Conservation (phyloP, 208 protist genomes). For the Angomonas ambiguus region DNA sequence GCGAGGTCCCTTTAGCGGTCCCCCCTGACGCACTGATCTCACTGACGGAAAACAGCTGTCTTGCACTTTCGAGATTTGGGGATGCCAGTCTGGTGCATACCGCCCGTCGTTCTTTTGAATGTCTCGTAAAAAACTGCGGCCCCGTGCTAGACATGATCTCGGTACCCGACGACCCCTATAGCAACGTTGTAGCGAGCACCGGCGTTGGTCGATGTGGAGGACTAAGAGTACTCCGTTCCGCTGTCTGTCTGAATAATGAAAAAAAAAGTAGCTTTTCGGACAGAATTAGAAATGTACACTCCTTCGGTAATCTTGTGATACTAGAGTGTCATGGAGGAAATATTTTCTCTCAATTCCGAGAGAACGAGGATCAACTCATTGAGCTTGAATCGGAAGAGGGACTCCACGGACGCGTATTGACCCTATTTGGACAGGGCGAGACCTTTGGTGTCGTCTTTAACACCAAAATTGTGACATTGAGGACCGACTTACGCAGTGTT, state of each 20-base stretch:
- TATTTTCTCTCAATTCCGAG: neutral
- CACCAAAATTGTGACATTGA: neutral
- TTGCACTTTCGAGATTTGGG: conserved; percentile 56
- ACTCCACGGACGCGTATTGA: neutral
- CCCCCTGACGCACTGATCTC: neutral
- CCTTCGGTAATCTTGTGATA: conserved; percentile 18
- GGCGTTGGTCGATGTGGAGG: conserved; percentile 57
- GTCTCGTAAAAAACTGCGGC: conserved; percentile 59
- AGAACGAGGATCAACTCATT: neutral
- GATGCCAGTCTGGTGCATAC: conserved; percentile 46
- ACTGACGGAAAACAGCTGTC: conserved; percentile 17
- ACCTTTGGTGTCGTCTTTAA: neutral
- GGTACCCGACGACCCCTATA: conserved; percentile 29
- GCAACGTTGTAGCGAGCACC: conserved; percentile 64
- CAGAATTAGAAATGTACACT: conserved; percentile 14
- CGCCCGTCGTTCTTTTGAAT: conserved; percentile 22
- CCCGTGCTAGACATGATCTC: conserved; percentile 69
- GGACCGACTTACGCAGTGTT: no score
- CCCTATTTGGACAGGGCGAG: neutral
- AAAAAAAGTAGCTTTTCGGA: conserved; percentile 12
- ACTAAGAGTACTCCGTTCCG: conserved; percentile 61
- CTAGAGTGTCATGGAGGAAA: neutral
- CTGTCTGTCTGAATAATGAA: conserved; percentile 38
- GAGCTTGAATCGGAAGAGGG: neutral
- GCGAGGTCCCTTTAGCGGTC: neutral